These are phyloP conservation scores for Boletellus emodensis DNA, from an alignment of 768 basidiomycete genomes.

Conservation along the genomic window DNA sequence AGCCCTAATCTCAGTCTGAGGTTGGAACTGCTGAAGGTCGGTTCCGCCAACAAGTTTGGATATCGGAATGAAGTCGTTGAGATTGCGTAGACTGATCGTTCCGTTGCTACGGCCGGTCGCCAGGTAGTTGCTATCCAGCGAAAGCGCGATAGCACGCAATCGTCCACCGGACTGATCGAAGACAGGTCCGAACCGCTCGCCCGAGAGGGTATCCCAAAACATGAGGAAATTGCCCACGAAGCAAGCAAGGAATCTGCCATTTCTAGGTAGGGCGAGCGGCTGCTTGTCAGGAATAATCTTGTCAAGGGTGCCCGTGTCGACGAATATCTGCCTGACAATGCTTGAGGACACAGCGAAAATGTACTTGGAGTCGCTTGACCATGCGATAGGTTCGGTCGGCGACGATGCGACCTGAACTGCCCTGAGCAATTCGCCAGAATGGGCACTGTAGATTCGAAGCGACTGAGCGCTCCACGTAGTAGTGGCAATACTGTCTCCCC, in stretches of 20 bases:
- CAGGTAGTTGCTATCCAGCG: background rate
- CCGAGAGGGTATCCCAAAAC: conserved; percentile 6
- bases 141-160: conserved; percentile 5
- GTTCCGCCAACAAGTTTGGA: background rate
- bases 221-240: background rate
- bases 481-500: background rate
- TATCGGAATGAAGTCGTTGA: background rate
- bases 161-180: background rate
- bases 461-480: background rate
- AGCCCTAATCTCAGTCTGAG: background rate
- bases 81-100: background rate
- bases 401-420: background rate
- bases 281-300: background rate
- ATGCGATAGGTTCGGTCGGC: background rate
- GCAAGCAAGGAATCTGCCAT: background rate
- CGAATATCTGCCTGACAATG: background rate
- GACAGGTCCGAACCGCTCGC: conserved; percentile 1
- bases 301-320: background rate
- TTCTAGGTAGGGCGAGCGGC: background rate
- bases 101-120: background rate
- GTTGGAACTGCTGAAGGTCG: background rate
- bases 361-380: background rate
- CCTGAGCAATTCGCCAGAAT: background rate
- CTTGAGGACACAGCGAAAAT: background rate
- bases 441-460: conserved; percentile 3